Percentiles rank a stretch among this genome's conserved stretches.
Conservation (phyloP, 208 protist species). For the Porcisia hertigi region DNA sequence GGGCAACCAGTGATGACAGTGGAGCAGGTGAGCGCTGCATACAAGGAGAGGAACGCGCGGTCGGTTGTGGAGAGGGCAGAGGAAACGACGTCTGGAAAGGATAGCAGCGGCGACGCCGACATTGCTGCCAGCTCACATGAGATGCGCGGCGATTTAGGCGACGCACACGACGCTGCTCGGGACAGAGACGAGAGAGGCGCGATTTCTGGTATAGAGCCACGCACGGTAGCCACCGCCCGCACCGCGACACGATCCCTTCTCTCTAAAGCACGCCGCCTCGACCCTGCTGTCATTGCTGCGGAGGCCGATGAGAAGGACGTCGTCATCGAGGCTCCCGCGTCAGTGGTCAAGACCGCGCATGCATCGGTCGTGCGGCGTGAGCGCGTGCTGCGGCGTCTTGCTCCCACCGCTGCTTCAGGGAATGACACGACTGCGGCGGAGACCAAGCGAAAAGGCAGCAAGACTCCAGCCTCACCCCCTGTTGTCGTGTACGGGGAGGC, state of each 20-base stretch:
- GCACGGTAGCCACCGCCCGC: too few species aligned
- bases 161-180: background rate
- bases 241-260: background rate
- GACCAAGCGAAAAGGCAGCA: constrained; percentile 13
- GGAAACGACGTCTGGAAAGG: background rate
- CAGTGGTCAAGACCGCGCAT: constrained; percentile 28
- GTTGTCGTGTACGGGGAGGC: constrained; percentile 32
- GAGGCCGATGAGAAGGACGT: constrained; percentile 59
- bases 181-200: background rate
- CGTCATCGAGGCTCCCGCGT: constrained; percentile 48
- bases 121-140: background rate
- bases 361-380: constrained; percentile 70
- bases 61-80: background rate
- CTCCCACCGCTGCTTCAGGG: background rate
- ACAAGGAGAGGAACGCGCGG: constrained; percentile 7
- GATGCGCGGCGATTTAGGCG: background rate
- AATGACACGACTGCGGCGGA: background rate
- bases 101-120: background rate
- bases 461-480: background rate
- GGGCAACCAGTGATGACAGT: constrained; percentile 34
- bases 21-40: constrained; percentile 21
- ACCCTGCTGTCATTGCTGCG: constrained; percentile 20
- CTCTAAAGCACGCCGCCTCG: constrained; percentile 14
- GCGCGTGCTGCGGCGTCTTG: constrained; percentile 33
- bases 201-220: background rate